Conservation (phyloP, 2,329 filamentous ascomycete genomes). For the Pseudocercospora crystallina region DNA sequence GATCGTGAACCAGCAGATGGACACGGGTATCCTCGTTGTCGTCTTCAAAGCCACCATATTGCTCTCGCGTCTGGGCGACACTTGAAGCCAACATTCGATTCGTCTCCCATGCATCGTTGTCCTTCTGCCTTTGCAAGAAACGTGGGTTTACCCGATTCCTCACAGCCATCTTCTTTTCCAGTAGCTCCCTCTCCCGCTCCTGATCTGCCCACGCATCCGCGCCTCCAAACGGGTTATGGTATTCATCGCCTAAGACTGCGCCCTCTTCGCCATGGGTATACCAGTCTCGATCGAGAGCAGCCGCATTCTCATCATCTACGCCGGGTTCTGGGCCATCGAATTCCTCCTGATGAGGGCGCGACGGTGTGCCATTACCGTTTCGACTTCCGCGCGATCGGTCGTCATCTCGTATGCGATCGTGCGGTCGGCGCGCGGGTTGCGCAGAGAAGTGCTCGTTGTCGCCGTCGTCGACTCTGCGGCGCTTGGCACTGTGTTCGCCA, state of each 20-base stretch:
- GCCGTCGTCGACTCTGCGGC: constrained; percentile 45
- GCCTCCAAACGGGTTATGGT: constrained; percentile 86
- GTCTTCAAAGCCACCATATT: constrained; percentile 69
- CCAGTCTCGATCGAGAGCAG: constrained; percentile 85
- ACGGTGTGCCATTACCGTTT: constrained; percentile 26
- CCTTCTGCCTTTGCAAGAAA: constrained; percentile 81
- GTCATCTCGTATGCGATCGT: constrained; percentile 13
- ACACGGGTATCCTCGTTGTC: constrained; percentile 88
- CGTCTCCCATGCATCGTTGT: constrained; percentile 97
- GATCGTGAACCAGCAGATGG: constrained; percentile 88
- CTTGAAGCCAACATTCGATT: constrained; percentile 98
- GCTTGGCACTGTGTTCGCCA: constrained; percentile 24
- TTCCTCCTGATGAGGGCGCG: constrained; percentile 52
- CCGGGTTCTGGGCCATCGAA: constrained; percentile 64
- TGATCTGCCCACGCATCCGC: constrained; percentile 74
- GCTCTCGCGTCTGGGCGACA: constrained; percentile 84
- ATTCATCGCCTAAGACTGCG: constrained; percentile 84
- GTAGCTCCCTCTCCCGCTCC: constrained; percentile 69
- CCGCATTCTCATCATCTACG: constrained; percentile 65
- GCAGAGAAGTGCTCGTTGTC: constrained; percentile 52
- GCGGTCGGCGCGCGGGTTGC: constrained; percentile 45
- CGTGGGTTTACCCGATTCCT: constrained; percentile 57
- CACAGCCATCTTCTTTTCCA: constrained; percentile 71
- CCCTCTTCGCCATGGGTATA: constrained; percentile 82
- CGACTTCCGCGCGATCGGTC: constrained; percentile 18